phyloP scores from a whole-genome alignment of 192 early-diverging fungal species.

The Umbelopsis sp. region DNA sequence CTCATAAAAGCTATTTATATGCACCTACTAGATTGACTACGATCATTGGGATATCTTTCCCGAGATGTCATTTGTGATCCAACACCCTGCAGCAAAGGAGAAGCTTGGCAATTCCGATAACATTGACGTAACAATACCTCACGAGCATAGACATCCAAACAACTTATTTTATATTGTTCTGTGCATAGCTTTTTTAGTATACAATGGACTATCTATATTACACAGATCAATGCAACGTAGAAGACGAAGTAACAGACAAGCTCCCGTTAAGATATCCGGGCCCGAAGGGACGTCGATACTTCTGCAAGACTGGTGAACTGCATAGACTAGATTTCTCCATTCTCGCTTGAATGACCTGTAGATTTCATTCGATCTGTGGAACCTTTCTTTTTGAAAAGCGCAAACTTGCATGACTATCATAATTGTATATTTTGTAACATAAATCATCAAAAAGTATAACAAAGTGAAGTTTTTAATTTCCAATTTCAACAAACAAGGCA shows the following conservation, averaged over 20 bases:
- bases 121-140: neutral
- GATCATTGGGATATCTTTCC: conserved; percentile 27
- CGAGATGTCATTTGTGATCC: conserved; percentile 7
- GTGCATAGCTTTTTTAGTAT: neutral
- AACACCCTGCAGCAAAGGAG: neutral
- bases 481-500: neutral
- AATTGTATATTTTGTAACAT: conserved; percentile 2
- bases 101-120: neutral
- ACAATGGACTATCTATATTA: neutral
- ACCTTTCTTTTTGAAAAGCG: neutral
- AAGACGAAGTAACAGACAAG: neutral
- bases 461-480: no score
- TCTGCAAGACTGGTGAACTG: neutral
- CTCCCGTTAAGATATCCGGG: neutral
- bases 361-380: no score
- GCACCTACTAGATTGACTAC: conserved; percentile 23
- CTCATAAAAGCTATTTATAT: neutral
- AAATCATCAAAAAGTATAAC: neutral
- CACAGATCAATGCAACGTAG: neutral
- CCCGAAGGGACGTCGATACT: neutral
- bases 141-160: neutral
- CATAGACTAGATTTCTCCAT: no score
- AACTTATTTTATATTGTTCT: neutral
- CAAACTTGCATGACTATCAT: neutral
- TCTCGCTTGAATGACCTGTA: no score